These are phyloP conservation scores for Pholiota microspora DNA, from an alignment of 768 basidiomycete species.

Conservation along the genomic window DNA sequence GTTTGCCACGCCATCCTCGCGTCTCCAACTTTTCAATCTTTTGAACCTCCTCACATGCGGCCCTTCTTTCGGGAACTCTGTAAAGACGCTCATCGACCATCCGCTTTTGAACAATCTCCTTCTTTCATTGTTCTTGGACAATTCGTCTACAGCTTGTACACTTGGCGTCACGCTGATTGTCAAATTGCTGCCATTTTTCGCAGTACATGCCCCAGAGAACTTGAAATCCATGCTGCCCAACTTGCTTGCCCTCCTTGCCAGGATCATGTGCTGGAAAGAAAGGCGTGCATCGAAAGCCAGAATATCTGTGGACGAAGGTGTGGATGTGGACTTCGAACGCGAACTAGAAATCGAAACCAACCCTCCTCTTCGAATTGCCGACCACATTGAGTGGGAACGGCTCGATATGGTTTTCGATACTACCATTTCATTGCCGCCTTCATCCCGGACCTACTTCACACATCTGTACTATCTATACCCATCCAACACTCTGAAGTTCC, in stretches of 20 bases:
- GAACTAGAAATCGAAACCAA: slow-evolving; percentile 38
- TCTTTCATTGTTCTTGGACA: slow-evolving; percentile 68
- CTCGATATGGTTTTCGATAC: slow-evolving; percentile 60
- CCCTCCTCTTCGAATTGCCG: slow-evolving; percentile 40
- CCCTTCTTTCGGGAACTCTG: slow-evolving; percentile 47
- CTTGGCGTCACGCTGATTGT: slow-evolving; percentile 62
- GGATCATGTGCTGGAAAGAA: slow-evolving; percentile 76
- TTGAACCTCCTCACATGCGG: slow-evolving; percentile 62
- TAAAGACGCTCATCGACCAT: slow-evolving; percentile 53
- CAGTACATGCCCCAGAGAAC: slow-evolving; percentile 54
- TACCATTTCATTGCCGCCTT: slow-evolving; percentile 52
- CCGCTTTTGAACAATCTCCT: slow-evolving; percentile 65
- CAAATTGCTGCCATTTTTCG: slow-evolving; percentile 74
- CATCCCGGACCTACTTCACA: slow-evolving; percentile 68
- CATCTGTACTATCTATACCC: slow-evolving; percentile 90
- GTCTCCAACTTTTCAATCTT: slow-evolving; percentile 69
- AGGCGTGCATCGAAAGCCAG: slow-evolving; percentile 32
- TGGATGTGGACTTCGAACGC: slow-evolving; percentile 35
- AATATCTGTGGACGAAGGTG: slow-evolving; percentile 27
- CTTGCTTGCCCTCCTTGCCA: slow-evolving; percentile 65
- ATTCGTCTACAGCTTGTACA: slow-evolving; percentile 68
- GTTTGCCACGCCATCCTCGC: slow-evolving; percentile 56
- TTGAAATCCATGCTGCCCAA: slow-evolving; percentile 62
- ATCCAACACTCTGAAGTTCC: slow-evolving; percentile 80
- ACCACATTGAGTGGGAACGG: slow-evolving; percentile 65